Conservation (phyloP, 139 green algal genomes). For the Auxenochlorella pyrenoidosa region DNA sequence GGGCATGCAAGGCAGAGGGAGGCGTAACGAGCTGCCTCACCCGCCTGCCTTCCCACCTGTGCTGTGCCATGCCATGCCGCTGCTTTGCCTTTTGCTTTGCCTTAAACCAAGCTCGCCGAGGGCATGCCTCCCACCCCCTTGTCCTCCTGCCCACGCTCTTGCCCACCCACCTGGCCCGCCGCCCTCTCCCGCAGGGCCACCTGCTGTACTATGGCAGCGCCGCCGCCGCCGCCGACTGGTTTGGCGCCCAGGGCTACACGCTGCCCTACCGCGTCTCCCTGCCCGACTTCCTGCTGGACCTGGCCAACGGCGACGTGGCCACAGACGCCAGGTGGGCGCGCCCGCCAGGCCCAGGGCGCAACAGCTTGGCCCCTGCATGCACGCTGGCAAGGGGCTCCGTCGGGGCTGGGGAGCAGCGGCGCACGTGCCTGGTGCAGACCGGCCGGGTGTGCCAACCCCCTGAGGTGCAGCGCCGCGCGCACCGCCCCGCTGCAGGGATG, state of each 20-base stretch:
- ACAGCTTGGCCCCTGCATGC: no score
- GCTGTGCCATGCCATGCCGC: not conserved
- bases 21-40: no score
- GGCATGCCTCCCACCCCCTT: no score
- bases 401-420: no score
- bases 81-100: not conserved
- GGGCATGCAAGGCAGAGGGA: no score
- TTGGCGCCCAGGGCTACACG: conserved; percentile 61
- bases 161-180: not conserved
- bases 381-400: no score
- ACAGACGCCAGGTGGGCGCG: not conserved
- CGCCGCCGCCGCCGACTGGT: conserved; percentile 67
- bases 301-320: conserved; percentile 70
- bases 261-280: conserved; percentile 80
- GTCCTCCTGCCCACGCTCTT: no score
- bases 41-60: no score
- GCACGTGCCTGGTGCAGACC: no score
- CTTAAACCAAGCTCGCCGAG: not conserved
- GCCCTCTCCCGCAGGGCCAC: conserved; percentile 61
- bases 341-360: no score
- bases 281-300: conserved; percentile 85
- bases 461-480: not conserved
- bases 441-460: no score
- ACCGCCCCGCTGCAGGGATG: conserved; percentile 21
- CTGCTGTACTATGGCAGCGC: conserved; percentile 86